Evolutionary conservation across 352 stramenopile species (phyloP), one percentile per base, ranked within the genome.

Genomic region (Globisporangium carolinianum): DNA sequence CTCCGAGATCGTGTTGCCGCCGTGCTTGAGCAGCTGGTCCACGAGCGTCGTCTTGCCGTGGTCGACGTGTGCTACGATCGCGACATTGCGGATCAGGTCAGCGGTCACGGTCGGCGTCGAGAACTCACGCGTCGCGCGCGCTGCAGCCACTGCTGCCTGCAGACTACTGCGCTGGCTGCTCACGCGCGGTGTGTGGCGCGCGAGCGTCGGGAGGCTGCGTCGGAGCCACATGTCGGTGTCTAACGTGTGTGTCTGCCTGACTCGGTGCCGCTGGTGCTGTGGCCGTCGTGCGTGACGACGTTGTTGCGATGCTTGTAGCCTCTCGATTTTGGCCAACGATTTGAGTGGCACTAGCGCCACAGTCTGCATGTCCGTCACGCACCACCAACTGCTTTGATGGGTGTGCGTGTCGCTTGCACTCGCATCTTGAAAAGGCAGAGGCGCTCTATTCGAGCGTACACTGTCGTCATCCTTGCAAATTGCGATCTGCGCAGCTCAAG

Each of bases 11-110:
- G 57, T 73, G 77, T 96, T 96, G 68, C 96, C 92, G 57, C 92
- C 95, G 71, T 99, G 92, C 63, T 97, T 92, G 52, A 99, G 91
- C 69, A 99, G 73, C 51, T 97, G 89, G 79, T 99, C 97, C 37
- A 99, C 96, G 36, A 99, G 67, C 42, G 97, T 99, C 6, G 96
- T 99, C 80, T 99, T 99, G 60, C 97, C 97, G 81, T 99, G 97
- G 71, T 99, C 97, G 60, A 99, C 97, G 75, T 99, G 91, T 10
- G 91, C 91, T 50, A 97, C 87, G 57, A 97, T 95, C 56, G 88
- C 88, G 24, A 97, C 82, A 57, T 97, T 97, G 64, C 87, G 78
- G 62, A 96, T 94, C 53, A 78, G 75, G 56, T 79, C 62, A 7
- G 74, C 61, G n/a, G 63, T 71, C 43, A 68, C 57, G 46, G 61